These are phyloP conservation scores for Candida patagonica DNA, from an alignment of 805 yeast genomes.

Conservation along the genomic window DNA sequence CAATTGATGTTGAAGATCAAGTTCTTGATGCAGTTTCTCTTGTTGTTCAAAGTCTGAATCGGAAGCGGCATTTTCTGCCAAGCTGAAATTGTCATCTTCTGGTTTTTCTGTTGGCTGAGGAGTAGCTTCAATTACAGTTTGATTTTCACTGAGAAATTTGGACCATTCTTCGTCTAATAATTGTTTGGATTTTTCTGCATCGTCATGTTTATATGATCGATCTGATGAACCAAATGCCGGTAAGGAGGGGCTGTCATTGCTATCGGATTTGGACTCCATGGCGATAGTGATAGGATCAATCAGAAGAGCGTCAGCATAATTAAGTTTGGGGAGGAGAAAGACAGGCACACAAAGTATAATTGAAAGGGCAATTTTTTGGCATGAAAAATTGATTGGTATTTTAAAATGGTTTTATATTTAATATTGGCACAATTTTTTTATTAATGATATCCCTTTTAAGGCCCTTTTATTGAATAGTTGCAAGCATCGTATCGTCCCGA, in stretches of 20 bases:
- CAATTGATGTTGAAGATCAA: conserved; percentile 10
- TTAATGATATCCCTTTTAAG: no score
- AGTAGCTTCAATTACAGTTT: conserved; percentile 7
- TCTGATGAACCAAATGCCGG: conserved; percentile 4
- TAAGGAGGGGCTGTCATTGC: conserved; percentile 1
- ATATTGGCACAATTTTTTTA: no score
- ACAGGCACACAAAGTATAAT: no score
- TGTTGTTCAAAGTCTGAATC: conserved; percentile 6
- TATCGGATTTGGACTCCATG: no score
- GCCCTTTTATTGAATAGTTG: no score
- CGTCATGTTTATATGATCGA: background rate
- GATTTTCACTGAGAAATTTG: conserved; percentile 9
- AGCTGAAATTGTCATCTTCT: background rate
- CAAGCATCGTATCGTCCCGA: no score
- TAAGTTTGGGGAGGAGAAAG: no score
- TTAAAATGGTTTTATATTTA: no score
- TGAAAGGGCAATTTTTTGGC: no score
- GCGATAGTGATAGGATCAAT: no score
- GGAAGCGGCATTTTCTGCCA: conserved; percentile 3
- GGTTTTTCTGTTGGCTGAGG: conserved; percentile 2
- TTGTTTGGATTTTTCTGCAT: background rate
- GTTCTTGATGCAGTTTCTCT: conserved; percentile 7
- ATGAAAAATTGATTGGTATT: no score
- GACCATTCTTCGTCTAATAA: conserved; percentile 12
- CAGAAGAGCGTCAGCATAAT: no score